Percentiles rank a stretch among this genome's conserved stretches.
Evolutionary conservation across 441 rosid species (phyloP).

Genomic region (Dalechampia spathulata): DNA sequence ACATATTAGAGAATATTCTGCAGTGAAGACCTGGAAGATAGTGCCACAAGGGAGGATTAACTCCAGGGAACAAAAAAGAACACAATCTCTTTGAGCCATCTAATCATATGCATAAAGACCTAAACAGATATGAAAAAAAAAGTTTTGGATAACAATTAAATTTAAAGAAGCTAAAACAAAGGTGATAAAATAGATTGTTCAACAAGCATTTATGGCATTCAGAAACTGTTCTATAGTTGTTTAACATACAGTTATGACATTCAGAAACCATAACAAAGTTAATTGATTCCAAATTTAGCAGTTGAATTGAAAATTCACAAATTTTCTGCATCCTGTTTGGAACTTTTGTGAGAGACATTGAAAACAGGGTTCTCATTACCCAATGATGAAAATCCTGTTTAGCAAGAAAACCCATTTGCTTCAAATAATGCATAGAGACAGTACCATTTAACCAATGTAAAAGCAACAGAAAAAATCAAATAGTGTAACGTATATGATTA

Average conservation of each 20-base stretch:
- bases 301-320: too few species aligned
- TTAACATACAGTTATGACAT: too few species aligned
- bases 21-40: conserved; percentile 62
- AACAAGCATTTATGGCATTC: too few species aligned
- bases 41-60: conserved; percentile 1
- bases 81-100: background rate
- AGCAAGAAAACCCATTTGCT: background rate
- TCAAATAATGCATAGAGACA: background rate
- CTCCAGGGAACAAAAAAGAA: background rate
- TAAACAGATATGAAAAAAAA: background rate
- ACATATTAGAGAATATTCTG: conserved; percentile 85
- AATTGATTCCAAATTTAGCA: too few species aligned
- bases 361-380: too few species aligned
- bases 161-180: background rate
- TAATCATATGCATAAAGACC: background rate
- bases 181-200: background rate
- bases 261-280: too few species aligned
- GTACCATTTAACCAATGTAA: too few species aligned
- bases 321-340: too few species aligned
- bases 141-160: background rate
- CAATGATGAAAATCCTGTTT: too few species aligned
- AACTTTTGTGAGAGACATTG: too few species aligned
- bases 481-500: too few species aligned
- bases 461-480: background rate
- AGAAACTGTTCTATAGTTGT: too few species aligned